Evolutionary conservation across 2,329 filamentous ascomycete genomes (phyloP), one percentile per base, ranked within the genome.

Genomic region (Pestalotiopsis sp.): DNA sequence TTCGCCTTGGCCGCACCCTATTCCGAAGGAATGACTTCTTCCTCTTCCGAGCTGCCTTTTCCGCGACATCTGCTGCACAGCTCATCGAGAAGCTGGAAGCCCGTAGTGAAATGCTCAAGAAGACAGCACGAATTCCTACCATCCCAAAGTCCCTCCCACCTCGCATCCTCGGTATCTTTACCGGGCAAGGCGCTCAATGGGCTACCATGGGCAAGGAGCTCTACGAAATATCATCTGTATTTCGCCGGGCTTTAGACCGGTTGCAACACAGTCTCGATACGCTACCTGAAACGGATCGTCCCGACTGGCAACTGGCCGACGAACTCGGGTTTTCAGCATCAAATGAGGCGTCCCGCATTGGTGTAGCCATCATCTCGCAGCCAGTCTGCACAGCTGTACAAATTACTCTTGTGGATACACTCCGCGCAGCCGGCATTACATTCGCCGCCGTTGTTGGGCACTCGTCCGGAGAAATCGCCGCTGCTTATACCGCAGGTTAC

Each of bases 381-480:
- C 78, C 80, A 9, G 73, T 78, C 9, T 81, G 77, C 68, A 82
- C 80, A 1, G 82, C 81, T 0, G 65, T 84, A 1, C 83, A 85
- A 69, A 71, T 85, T 4, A 75, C 78, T 1, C 68, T 84, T 2
- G 75, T 81, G 2, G 76, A 80, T 7, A 68, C 84, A 3, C 68
- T 84, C 1, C 62, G 65, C 5, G 69, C 70, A 2, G 82, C 80
- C 77, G 76, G 76, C 0, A 77, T 85, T 36, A 68, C 59, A n/a
- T 79, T 82, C 1, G 27, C 69, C 0, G 78, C 76, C 11, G 80
- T 83, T 1, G 74, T 77, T 3, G 81, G 83, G 3, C 83, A 85
- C 69, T 83, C 81, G 0, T 80, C 77, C 17, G 83, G 83, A 12
- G 83, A 85, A 69, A 83, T 84, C 60, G 80, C 71, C 1, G 82